Evolutionary conservation across 139 green algal species (phyloP).

Genomic region (Tetradesmus lagerheimii): DNA sequence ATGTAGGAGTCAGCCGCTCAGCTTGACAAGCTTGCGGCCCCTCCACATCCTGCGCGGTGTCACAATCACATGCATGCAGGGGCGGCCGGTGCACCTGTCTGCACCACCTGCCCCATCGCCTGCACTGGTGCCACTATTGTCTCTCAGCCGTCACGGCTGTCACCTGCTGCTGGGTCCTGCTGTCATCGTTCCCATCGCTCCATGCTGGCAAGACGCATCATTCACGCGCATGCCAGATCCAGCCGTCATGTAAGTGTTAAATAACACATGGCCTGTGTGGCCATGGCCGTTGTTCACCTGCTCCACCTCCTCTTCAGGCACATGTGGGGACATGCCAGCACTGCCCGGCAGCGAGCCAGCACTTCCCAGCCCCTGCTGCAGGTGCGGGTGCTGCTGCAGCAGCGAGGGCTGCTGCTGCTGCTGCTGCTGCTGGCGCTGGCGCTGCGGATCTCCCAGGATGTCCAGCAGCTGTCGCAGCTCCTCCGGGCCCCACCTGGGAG

Average conservation of each 20-base stretch:
- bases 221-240: not conserved
- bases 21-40: not conserved
- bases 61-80: not conserved
- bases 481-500: constrained; percentile 14
- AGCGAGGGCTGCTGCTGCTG: not conserved
- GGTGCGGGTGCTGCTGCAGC: not conserved
- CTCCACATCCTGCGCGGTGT: not conserved
- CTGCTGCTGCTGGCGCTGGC: not conserved
- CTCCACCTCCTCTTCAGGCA: not conserved
- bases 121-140: not conserved
- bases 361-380: not conserved
- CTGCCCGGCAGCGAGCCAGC: not conserved
- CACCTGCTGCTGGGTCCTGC: not conserved
- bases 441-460: not conserved
- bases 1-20: not conserved
- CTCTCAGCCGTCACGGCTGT: not conserved
- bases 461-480: constrained; percentile 37
- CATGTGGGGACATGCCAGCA: not conserved
- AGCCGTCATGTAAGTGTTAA: not conserved
- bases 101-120: not conserved
- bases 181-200: too few relatives aligned
- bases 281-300: not conserved
- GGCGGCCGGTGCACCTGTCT: not conserved
- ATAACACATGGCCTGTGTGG: not conserved
- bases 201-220: not conserved